Conservation (phyloP, 2,329 filamentous ascomycete species). For the Colletotrichum nymphaeae region DNA sequence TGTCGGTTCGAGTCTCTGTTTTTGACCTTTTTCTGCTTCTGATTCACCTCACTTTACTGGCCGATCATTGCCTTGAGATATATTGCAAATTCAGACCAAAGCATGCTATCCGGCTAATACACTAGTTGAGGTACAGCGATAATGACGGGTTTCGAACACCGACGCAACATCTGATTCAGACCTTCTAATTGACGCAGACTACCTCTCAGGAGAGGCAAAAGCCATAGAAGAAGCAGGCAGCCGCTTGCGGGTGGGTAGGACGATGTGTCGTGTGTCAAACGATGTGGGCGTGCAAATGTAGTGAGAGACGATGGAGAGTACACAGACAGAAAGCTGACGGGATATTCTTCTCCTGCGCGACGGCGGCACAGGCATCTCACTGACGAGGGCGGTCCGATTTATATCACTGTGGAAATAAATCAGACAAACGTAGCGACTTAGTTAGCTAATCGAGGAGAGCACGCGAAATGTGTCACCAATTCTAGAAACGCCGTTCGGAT, state of each 20-base stretch:
- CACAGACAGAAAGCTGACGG: not conserved
- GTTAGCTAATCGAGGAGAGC: not conserved
- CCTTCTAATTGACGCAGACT: not conserved
- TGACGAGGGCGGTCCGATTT: not conserved
- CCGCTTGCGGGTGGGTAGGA: not conserved
- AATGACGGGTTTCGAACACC: too few species aligned
- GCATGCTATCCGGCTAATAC: too few species aligned
- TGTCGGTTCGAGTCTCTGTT: too few species aligned
- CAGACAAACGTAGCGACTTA: not conserved
- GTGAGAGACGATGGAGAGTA: not conserved
- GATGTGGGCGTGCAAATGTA: not conserved
- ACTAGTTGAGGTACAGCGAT: too few species aligned
- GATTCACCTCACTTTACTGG: too few species aligned
- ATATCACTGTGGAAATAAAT: not conserved
- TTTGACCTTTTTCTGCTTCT: too few species aligned
- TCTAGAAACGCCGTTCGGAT: constrained; percentile 3
- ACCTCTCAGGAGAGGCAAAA: not conserved
- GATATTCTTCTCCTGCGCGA: not conserved
- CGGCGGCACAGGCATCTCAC: not conserved
- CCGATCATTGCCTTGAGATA: too few species aligned
- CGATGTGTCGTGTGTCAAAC: constrained; percentile 3
- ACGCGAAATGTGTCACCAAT: not conserved
- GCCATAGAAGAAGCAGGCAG: not conserved
- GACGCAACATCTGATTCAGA: too few species aligned
- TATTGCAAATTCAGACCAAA: too few species aligned